phyloP scores from a whole-genome alignment of 1,139 yeast species.

The Kluyveromyces sp. region DNA sequence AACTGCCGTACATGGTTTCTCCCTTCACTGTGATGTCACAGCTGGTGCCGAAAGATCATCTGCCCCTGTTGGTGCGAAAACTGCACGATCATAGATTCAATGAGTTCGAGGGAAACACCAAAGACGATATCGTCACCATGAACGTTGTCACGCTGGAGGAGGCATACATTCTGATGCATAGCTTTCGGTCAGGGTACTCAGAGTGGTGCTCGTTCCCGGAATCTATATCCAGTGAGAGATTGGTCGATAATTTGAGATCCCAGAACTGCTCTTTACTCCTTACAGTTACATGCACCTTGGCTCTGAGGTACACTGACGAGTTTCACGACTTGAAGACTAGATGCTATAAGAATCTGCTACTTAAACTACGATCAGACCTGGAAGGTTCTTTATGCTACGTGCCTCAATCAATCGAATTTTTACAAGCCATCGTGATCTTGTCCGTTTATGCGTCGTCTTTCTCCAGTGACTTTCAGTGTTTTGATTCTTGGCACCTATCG shows the following conservation, averaged over 20 bases:
- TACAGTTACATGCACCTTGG: constrained; percentile 54
- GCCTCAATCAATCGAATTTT: constrained; percentile 47
- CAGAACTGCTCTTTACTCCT: constrained; percentile 52
- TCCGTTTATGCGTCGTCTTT: constrained; percentile 56
- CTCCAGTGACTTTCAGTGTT: constrained; percentile 31
- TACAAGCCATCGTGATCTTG: constrained; percentile 58
- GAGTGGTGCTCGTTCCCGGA: constrained; percentile 74
- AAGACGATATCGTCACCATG: constrained; percentile 40
- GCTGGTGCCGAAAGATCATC: constrained; percentile 14
- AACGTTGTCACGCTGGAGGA: constrained; percentile 48
- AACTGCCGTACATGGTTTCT: constrained; percentile 11
- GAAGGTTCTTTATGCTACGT: constrained; percentile 38
- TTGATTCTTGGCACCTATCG: constrained; percentile 22
- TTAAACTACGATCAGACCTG: constrained; percentile 39
- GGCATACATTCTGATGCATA: constrained; percentile 44
- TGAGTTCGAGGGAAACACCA: constrained; percentile 7
- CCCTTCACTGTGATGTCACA: constrained; percentile 21
- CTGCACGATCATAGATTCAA: constrained; percentile 14
- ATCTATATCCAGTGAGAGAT: constrained; percentile 41
- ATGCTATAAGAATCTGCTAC: constrained; percentile 34
- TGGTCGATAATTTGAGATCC: constrained; percentile 46
- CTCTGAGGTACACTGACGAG: constrained; percentile 43
- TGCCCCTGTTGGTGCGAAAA: constrained; percentile 23
- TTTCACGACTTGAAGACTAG: constrained; percentile 35
- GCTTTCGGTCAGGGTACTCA: constrained; percentile 62